Percentiles rank a stretch among this genome's conserved stretches.
These are phyloP conservation scores for Auricularia auricula-judae DNA, from an alignment of 768 basidiomycete species.

Conservation along the genomic window DNA sequence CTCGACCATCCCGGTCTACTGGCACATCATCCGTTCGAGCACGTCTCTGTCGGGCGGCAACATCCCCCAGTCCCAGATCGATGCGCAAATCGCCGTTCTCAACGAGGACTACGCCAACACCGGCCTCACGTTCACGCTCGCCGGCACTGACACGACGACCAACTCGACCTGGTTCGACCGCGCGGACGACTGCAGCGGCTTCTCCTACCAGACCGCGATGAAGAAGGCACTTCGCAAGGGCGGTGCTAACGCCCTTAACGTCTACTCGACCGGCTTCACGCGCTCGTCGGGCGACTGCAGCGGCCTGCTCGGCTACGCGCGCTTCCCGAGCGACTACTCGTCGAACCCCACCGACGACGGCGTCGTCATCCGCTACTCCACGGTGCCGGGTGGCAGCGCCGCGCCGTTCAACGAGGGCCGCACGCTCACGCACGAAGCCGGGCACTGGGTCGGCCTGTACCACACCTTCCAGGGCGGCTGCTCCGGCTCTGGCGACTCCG, in stretches of 20 bases:
- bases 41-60: not conserved
- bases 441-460: slow-evolving; percentile 52
- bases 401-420: slow-evolving; percentile 27
- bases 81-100: slow-evolving; percentile 30
- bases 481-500: slow-evolving; percentile 26
- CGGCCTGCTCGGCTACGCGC: slow-evolving; percentile 43
- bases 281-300: slow-evolving; percentile 27
- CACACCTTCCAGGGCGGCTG: slow-evolving; percentile 34
- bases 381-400: slow-evolving; percentile 30
- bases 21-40: not conserved
- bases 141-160: slow-evolving; percentile 30
- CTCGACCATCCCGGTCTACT: not conserved
- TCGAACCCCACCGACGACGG: slow-evolving; percentile 37
- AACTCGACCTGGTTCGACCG: slow-evolving; percentile 39
- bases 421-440: slow-evolving; percentile 45
- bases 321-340: slow-evolving; percentile 36
- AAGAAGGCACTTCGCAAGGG: slow-evolving; percentile 35
- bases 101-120: slow-evolving; percentile 29
- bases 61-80: slow-evolving; percentile 10
- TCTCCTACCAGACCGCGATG: slow-evolving; percentile 32
- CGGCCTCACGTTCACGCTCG: slow-evolving; percentile 31
- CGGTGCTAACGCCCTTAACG: slow-evolving; percentile 29
- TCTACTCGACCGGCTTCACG: slow-evolving; percentile 25
- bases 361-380: slow-evolving; percentile 25
- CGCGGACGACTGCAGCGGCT: slow-evolving; percentile 20